Conservation (phyloP, 2,329 filamentous ascomycete species). For the Aspergillus jensenii region DNA sequence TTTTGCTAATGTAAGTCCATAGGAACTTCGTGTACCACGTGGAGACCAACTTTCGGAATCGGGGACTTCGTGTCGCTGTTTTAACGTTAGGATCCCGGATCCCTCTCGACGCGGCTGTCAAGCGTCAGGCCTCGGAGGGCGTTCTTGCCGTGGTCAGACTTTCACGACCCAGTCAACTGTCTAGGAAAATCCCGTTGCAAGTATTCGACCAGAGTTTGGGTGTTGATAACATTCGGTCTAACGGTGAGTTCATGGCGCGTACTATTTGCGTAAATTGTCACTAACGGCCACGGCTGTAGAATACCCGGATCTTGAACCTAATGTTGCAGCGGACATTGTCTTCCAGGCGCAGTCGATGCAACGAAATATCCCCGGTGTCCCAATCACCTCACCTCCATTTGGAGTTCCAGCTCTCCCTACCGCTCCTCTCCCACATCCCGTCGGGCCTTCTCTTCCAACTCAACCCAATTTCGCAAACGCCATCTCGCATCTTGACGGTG, state of each 20-base stretch:
- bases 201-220: slow-evolving; percentile 80
- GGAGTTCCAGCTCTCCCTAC: slow-evolving; percentile 36
- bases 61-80: slow-evolving; percentile 72
- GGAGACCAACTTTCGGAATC: slow-evolving; percentile 70
- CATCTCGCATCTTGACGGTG: slow-evolving; percentile 67
- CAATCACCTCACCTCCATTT: slow-evolving; percentile 36
- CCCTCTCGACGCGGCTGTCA: slow-evolving; percentile 74
- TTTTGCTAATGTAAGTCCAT: slow-evolving; percentile 16
- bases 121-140: slow-evolving; percentile 82
- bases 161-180: slow-evolving; percentile 65
- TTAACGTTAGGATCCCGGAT: slow-evolving; percentile 77
- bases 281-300: slow-evolving; percentile 47
- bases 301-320: slow-evolving; percentile 78
- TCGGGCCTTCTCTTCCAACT: slow-evolving; percentile 35
- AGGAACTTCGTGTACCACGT: slow-evolving; percentile 81
- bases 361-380: slow-evolving; percentile 35
- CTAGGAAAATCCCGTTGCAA: slow-evolving; percentile 74
- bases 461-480: slow-evolving; percentile 61
- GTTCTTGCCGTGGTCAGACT: slow-evolving; percentile 82
- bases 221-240: slow-evolving; percentile 74
- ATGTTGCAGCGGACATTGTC: slow-evolving; percentile 77
- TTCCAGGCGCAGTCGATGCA: slow-evolving; percentile 53
- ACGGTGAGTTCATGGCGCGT: slow-evolving; percentile 48
- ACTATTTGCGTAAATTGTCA: not conserved
- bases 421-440: slow-evolving; percentile 31